Evolutionary conservation across 2,329 filamentous ascomycete genomes (phyloP).

Genomic region (Pestalotiopsis sp.): DNA sequence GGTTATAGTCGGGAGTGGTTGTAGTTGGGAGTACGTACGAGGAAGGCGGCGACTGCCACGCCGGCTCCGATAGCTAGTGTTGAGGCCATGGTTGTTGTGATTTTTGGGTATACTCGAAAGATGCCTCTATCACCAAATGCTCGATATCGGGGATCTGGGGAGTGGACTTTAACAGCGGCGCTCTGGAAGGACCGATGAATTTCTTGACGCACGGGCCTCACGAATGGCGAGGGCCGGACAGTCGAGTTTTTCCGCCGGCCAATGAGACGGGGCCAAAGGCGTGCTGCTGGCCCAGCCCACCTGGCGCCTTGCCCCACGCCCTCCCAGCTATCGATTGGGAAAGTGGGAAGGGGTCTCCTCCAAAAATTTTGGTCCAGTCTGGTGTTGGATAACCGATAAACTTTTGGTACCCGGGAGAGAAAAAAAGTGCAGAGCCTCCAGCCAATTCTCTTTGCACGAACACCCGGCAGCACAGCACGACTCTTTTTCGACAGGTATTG

Average conservation of each 20-base stretch:
- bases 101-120: neutral
- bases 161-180: neutral
- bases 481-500: neutral
- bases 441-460: neutral
- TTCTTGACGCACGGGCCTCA: conserved; percentile 12
- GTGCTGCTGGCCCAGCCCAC: neutral
- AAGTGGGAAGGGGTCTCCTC: neutral
- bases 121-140: neutral
- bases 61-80: conserved; percentile 51
- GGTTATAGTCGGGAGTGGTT: neutral
- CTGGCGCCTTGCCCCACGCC: neutral
- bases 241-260: conserved; percentile 17
- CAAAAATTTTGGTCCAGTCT: neutral
- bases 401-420: neutral
- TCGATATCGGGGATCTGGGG: neutral
- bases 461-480: neutral
- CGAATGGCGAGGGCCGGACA: conserved; percentile 2
- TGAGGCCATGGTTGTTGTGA: conserved; percentile 53
- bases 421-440: neutral
- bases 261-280: neutral
- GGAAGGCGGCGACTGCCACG: conserved; percentile 53
- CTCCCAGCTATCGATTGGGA: neutral
- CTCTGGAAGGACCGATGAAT: conserved; percentile 12
- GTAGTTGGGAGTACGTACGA: conserved; percentile 37
- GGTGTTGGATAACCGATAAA: neutral